Conservation (phyloP, 768 basidiomycete genomes). For the Favolaschia claudopus region DNA sequence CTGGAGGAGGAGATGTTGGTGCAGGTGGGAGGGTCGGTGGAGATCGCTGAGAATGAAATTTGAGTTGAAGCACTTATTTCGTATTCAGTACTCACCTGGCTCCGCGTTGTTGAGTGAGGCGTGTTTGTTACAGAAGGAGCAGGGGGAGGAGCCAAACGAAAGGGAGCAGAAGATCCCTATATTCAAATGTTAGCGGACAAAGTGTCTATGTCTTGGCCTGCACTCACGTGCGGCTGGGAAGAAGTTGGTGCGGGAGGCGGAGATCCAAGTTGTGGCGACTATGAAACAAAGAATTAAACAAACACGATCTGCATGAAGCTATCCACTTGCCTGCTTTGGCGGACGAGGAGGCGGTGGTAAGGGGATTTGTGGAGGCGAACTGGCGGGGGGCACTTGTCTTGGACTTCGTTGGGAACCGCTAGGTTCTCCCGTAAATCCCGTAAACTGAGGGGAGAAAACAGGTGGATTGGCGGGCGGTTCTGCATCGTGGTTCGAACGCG, state of each 20-base stretch:
- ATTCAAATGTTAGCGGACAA: no score
- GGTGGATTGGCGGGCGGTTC: background rate
- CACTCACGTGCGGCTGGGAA: no score
- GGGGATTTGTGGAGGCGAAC: slow-evolving; percentile 9
- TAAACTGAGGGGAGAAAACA: background rate
- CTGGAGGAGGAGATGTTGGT: slow-evolving; percentile 43
- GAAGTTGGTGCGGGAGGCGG: no score
- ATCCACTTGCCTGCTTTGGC: background rate
- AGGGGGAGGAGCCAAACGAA: no score
- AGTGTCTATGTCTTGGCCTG: no score
- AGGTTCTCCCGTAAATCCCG: background rate
- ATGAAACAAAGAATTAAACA: no score
- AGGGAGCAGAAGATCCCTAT: no score
- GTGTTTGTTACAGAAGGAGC: no score
- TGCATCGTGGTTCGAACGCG: slow-evolving; percentile 18
- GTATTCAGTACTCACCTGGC: slow-evolving; percentile 1
- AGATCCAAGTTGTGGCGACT: no score
- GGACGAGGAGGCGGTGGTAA: slow-evolving; percentile 13
- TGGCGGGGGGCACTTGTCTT: slow-evolving; percentile 15
- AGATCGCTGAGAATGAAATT: slow-evolving; percentile 4
- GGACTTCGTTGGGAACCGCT: background rate
- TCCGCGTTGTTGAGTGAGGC: background rate
- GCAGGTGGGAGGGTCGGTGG: slow-evolving; percentile 19
- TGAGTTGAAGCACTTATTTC: background rate
- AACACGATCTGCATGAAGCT: no score